phyloP scores from a whole-genome alignment of 306 rosid species.

The Biancaea sappan region DNA sequence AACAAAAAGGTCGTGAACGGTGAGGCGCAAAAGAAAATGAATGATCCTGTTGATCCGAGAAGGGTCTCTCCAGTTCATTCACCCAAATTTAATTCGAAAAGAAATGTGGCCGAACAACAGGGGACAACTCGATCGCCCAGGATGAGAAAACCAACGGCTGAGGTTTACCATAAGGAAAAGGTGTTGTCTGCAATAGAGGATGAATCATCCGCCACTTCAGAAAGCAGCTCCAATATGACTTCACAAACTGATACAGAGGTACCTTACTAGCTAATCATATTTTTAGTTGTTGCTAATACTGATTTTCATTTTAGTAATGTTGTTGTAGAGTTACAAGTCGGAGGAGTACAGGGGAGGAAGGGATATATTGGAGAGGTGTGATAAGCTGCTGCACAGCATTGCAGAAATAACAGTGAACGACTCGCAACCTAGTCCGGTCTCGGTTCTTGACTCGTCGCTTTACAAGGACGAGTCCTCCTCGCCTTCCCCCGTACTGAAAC shows the following conservation, averaged over 20 bases:
- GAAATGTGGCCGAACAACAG: constrained; percentile 37
- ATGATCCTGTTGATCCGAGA: constrained; percentile 47
- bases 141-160: constrained; percentile 35
- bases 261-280: neutral
- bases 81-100: constrained; percentile 40
- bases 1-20: constrained; percentile 38
- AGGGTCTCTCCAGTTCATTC: constrained; percentile 53
- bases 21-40: constrained; percentile 43
- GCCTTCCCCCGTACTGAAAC: constrained; percentile 65
- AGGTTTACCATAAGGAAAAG: constrained; percentile 30
- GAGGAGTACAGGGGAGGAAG: constrained; percentile 57
- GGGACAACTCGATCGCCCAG: constrained; percentile 51
- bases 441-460: constrained; percentile 69
- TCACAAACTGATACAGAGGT: constrained; percentile 64
- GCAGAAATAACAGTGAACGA: constrained; percentile 58
- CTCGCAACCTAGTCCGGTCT: constrained; percentile 73
- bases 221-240: constrained; percentile 47
- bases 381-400: constrained; percentile 65
- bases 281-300: neutral
- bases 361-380: constrained; percentile 63
- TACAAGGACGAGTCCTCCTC: constrained; percentile 64
- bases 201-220: constrained; percentile 60
- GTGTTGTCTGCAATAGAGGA: constrained; percentile 44
- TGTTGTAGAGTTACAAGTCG: constrained; percentile 45
- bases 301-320: neutral